Evolutionary conservation across 2,329 filamentous ascomycete species (phyloP).

Genomic region (Lasiodiplodia citricola): DNA sequence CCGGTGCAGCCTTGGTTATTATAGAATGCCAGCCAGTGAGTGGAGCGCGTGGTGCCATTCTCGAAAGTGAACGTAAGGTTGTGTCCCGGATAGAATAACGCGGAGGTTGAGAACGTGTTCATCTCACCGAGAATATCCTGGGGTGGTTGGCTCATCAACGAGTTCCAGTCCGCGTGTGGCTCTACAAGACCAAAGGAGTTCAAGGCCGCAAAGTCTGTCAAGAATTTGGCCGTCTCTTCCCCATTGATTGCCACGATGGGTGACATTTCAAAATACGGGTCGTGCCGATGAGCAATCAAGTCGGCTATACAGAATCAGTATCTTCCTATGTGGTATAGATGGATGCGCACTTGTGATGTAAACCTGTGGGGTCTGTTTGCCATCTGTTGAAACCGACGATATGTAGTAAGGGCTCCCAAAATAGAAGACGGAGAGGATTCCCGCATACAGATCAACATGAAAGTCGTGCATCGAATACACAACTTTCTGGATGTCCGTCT

Average conservation of each 20-base stretch:
- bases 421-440: slow-evolving; percentile 36
- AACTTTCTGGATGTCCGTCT: slow-evolving; percentile 43
- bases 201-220: slow-evolving; percentile 32
- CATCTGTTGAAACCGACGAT: slow-evolving; percentile 34
- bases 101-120: slow-evolving; percentile 34
- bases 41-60: slow-evolving; percentile 30
- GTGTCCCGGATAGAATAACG: slow-evolving; percentile 31
- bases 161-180: slow-evolving; percentile 51
- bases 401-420: slow-evolving; percentile 36
- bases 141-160: slow-evolving; percentile 34
- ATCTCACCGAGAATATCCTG: slow-evolving; percentile 35
- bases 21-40: slow-evolving; percentile 34
- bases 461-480: slow-evolving; percentile 39
- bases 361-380: slow-evolving; percentile 36
- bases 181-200: slow-evolving; percentile 47
- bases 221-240: slow-evolving; percentile 34
- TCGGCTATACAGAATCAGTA: slow-evolving; percentile 30
- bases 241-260: slow-evolving; percentile 37
- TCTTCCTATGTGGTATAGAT: neutral
- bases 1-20: slow-evolving; percentile 31
- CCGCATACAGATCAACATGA: slow-evolving; percentile 37
- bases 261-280: neutral
- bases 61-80: slow-evolving; percentile 42
- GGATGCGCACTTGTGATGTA: slow-evolving; percentile 37
- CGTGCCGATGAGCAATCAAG: too few relatives aligned